Base-by-base conservation (phyloP, 2,329 filamentous ascomycete species). In the Aspergillus alliaceus region DNA sequence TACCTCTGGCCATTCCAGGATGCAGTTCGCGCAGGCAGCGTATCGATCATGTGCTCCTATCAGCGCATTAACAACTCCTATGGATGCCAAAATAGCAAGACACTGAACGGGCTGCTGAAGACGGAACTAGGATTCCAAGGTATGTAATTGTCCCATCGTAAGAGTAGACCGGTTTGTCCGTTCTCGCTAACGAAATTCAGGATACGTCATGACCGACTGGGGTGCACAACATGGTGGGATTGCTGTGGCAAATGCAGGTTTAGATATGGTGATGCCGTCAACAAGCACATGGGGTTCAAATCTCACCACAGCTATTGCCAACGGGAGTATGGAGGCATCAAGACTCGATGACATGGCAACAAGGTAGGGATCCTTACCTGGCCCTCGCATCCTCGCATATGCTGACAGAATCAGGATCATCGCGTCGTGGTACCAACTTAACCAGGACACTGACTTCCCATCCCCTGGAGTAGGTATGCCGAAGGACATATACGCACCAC, bases 151-250 rank as follows among this genome's bases (percentile, higher is more conserved):
- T n/a, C n/a, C n/a, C n/a, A 6, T 9, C 20, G 1, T 4, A 11
- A 29, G 12, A 4, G 1, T 4, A 29, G 14, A 3, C 9, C 11
- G 1, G 22, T 2, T 34, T 3, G 3, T 11, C 8, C 1, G 11
- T 11, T 51, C 3, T n/a, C 6, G 15, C 31, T 24, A 7, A 31
- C 51, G 6, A 14, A 12, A 15, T 4, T 14, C 91, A 71, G 90
- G 90, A 0, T 91, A 91, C 65, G 83, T 93, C 52, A 86, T 91
- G 81, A 86, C 84, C 15, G 91, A 96, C 70, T 95, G 90, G 90
- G 78, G 82, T 63, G 90, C 89, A 4, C 88, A 91, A 66, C 89
- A 93, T 67, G 79, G 84, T 4, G 67, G 67, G 1, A 64, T 66
- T 12, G 64, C 61, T 1, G 39, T 46, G 6, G 64, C 65, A 0